Evolutionary conservation across 257 asterid species (phyloP), one percentile per base, ranked within the genome.

Genomic region (Hygrophila difformis): DNA sequence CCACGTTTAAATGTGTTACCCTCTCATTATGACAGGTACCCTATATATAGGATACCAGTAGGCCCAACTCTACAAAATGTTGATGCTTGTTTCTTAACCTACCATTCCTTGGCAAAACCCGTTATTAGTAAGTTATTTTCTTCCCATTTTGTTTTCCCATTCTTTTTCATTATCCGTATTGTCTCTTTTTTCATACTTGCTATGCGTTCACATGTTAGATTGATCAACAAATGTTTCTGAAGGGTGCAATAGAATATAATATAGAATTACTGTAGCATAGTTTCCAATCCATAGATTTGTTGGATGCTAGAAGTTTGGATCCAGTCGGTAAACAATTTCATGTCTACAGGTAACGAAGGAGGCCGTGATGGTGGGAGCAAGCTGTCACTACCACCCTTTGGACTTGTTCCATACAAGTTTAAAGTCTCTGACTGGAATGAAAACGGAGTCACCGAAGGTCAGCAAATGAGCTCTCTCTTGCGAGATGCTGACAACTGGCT

Each of bases 61-160:
- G 97, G 94, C 31, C 95, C 94, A 18, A 84, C 97, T 17, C 77
- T 82, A 60, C 94, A 85, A 58, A 89, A 76, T 49, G 78, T 89
- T 12, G 96, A 85, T 62, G 93, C 96, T 18, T 82, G 94, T 70
- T 89, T 89, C 73, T 54, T 88, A 44, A 84, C 95, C 3, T 88
- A 78, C 66, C 97, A 88, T 60, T 84, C 87, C 24, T 75, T 88
- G 18, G 64, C 89, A 33, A 78, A 82, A 18, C 86, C 95, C 37
- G 65, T 60, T 35, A 64, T 39, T 29, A 75, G 97, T 79, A 51
- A 68, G 81, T 66, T 33, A 33, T 12, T 10, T 10, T 33, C 12
- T 33, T 33, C 2, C 8, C 37, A 2, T 4, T 6, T 33, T 26
- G 4, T 26, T 8, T 26, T 8, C 4, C 31, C 8, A 3, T 8